Conservation (phyloP, 495 filamentous ascomycete genomes). For the Xeromyces bisporus region DNA sequence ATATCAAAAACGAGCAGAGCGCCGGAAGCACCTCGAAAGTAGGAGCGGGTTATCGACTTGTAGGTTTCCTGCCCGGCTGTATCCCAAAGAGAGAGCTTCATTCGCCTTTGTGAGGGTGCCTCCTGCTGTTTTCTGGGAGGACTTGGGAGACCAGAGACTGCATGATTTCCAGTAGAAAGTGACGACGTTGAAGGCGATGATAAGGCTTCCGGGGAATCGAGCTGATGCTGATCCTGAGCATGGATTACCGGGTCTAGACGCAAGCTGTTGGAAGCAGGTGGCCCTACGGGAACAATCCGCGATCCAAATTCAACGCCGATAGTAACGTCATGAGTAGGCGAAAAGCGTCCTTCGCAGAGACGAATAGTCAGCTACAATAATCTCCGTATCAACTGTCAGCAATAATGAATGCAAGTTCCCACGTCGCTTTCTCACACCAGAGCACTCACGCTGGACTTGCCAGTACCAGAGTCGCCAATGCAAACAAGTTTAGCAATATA, state of each 20-base stretch:
- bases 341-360: constrained; percentile 93
- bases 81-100: constrained; percentile 81
- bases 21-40: constrained; percentile 86
- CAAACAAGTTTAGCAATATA: constrained; percentile 98
- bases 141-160: constrained; percentile 17
- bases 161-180: constrained; percentile 8
- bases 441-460: constrained; percentile 57
- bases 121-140: constrained; percentile 20
- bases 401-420: too few relatives aligned
- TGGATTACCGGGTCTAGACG: constrained; percentile 19
- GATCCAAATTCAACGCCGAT: constrained; percentile 97
- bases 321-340: constrained; percentile 82
- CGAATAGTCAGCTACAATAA: constrained; percentile 75
- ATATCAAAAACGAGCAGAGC: constrained; percentile 94
- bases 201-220: constrained; percentile 1
- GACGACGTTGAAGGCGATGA: constrained; percentile 4
- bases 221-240: constrained; percentile 3
- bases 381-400: constrained; percentile 2
- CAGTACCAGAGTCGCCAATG: constrained; percentile 87
- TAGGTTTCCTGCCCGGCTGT: constrained; percentile 96
- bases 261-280: constrained; percentile 36
- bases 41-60: constrained; percentile 84
- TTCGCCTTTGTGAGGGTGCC: constrained; percentile 45
- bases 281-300: constrained; percentile 80
- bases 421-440: background rate